A percentile compares a stretch with the other conserved stretches of the same genome.
These are phyloP conservation scores for Trichoderma koningiopsis DNA, from an alignment of 2,329 filamentous ascomycete genomes.

Conservation along the genomic window DNA sequence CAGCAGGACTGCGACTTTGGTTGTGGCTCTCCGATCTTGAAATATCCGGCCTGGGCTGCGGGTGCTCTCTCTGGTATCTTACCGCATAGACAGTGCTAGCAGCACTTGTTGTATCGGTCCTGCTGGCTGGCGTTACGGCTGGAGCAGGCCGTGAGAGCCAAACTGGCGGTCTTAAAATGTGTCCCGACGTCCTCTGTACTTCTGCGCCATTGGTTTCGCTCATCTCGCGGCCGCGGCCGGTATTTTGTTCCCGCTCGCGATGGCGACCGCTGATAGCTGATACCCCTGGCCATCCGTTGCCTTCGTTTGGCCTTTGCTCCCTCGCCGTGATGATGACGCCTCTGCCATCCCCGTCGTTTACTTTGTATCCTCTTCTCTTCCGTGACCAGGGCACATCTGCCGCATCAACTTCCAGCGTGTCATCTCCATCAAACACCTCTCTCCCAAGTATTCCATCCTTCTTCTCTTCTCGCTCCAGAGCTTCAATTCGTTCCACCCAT, in stretches of 20 bases:
- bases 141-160: slow-evolving; percentile 60
- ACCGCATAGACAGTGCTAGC: slow-evolving; percentile 66
- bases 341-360: slow-evolving; percentile 23
- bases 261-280: slow-evolving; percentile 34
- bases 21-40: slow-evolving; percentile 42
- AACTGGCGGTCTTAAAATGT: slow-evolving; percentile 51
- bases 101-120: slow-evolving; percentile 64
- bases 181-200: slow-evolving; percentile 36
- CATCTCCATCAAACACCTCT: slow-evolving; percentile 91
- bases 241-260: slow-evolving; percentile 27
- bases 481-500: slow-evolving; percentile 95
- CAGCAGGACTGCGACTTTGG: slow-evolving; percentile 30
- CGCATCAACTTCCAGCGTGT: slow-evolving; percentile 73
- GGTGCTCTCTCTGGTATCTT: slow-evolving; percentile 55
- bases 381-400: slow-evolving; percentile 53
- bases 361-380: slow-evolving; percentile 42
- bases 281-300: slow-evolving; percentile 36
- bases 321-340: slow-evolving; percentile 27
- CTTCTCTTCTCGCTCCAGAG: slow-evolving; percentile 87
- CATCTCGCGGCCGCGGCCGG: slow-evolving; percentile 23
- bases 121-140: slow-evolving; percentile 59
- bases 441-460: slow-evolving; percentile 90
- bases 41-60: slow-evolving; percentile 36
- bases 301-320: slow-evolving; percentile 28
- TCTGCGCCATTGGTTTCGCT: slow-evolving; percentile 32